These are phyloP conservation scores for Diaporthe citriasiana DNA, from an alignment of 2,329 filamentous ascomycete species.

Conservation along the genomic window DNA sequence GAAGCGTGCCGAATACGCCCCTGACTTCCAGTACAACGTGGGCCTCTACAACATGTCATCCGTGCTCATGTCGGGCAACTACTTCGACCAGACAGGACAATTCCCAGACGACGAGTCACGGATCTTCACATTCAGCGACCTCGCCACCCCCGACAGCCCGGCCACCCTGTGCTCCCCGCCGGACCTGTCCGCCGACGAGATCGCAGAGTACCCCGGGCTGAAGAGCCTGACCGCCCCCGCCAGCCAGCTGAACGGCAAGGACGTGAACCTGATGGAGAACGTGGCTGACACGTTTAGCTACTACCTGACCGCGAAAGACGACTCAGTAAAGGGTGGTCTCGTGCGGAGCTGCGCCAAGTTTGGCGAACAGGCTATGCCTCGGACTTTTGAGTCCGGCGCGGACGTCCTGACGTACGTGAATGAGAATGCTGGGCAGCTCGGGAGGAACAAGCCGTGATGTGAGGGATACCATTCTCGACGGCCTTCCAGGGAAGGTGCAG, in stretches of 20 bases:
- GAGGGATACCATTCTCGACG: neutral
- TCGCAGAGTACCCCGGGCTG: neutral
- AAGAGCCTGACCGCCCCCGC: neutral
- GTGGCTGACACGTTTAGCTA: constrained; percentile 8
- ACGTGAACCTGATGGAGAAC: constrained; percentile 15
- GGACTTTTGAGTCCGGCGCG: neutral
- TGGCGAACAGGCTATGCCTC: constrained; percentile 52
- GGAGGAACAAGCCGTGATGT: constrained; percentile 8
- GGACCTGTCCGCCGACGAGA: constrained; percentile 20
- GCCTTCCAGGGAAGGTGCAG: neutral
- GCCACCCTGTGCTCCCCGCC: constrained; percentile 31
- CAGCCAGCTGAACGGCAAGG: constrained; percentile 21
- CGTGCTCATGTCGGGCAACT: constrained; percentile 27
- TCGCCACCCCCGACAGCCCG: constrained; percentile 6
- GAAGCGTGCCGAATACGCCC: neutral
- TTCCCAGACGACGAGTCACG: constrained; percentile 13
- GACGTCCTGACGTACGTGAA: constrained; percentile 8
- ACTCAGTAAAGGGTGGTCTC: constrained; percentile 20
- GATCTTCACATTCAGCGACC: constrained; percentile 28
- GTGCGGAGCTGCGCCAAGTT: constrained; percentile 26
- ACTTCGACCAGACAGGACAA: constrained; percentile 26
- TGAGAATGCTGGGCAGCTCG: constrained; percentile 12
- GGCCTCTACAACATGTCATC: constrained; percentile 34
- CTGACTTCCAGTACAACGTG: constrained; percentile 28
- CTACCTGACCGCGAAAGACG: constrained; percentile 1